phyloP scores from a whole-genome alignment of 306 rosid species.

The Prinsepia uniflora region DNA sequence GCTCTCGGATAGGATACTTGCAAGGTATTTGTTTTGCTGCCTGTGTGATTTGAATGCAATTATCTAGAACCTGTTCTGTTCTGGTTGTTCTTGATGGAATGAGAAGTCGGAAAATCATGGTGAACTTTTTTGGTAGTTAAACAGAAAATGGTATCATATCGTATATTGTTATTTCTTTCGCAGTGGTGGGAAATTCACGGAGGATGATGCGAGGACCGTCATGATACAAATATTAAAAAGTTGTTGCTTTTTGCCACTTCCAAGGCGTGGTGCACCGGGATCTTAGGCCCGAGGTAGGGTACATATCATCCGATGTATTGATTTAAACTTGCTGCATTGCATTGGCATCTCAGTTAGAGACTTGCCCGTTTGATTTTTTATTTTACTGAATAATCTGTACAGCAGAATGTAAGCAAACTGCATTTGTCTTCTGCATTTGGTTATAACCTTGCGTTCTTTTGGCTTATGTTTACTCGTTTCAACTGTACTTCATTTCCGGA shows the following conservation, averaged over 20 bases:
- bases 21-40: slow-evolving; percentile 49
- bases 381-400: not conserved
- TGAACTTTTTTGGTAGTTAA: slow-evolving; percentile 4
- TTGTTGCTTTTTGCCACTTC: slow-evolving; percentile 87
- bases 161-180: slow-evolving; percentile 19
- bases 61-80: slow-evolving; percentile 10
- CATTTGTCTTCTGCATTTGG: slow-evolving; percentile 13
- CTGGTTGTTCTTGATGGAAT: slow-evolving; percentile 16
- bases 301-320: not conserved
- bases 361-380: not conserved
- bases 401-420: not conserved
- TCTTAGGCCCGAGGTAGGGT: slow-evolving; percentile 85
- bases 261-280: slow-evolving; percentile 98
- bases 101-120: not conserved
- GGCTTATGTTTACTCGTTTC: slow-evolving; percentile 18
- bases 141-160: not conserved
- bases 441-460: slow-evolving; percentile 13
- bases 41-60: slow-evolving; percentile 8
- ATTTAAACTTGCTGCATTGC: not conserved
- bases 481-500: slow-evolving; percentile 34
- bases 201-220: slow-evolving; percentile 85
- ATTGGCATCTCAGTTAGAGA: not conserved
- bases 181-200: slow-evolving; percentile 91
- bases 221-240: slow-evolving; percentile 69
- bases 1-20: slow-evolving; percentile 85